Evolutionary conservation across 495 filamentous ascomycete species (phyloP).

Genomic region (Xylaria palmicola): DNA sequence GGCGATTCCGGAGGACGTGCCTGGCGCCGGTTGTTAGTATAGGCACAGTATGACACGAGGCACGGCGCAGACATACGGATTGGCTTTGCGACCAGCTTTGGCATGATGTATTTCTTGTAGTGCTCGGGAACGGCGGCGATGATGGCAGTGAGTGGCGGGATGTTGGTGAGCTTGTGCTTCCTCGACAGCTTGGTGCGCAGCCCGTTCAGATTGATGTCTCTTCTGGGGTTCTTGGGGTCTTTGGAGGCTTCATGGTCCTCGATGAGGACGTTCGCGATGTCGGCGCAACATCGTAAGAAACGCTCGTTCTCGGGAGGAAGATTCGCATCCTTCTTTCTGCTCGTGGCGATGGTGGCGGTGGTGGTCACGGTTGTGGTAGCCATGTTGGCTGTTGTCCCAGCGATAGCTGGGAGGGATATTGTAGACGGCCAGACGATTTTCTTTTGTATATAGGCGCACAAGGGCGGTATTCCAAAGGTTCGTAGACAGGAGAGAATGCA

Average conservation of each 20-base stretch:
- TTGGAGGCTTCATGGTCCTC: constrained; percentile 82
- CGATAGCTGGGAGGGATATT: constrained; percentile 17
- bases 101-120: constrained; percentile 98
- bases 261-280: constrained; percentile 89
- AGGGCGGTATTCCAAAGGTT: too few relatives aligned
- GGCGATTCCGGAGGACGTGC: constrained; percentile 92
- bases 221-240: constrained; percentile 67
- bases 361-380: constrained; percentile 26
- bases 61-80: constrained; percentile 69
- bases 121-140: constrained; percentile 97
- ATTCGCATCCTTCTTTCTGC: constrained; percentile 63
- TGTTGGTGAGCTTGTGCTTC: constrained; percentile 80
- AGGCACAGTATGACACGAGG: not conserved
- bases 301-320: constrained; percentile 89
- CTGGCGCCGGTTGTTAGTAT: constrained; percentile 44
- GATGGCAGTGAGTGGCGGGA: constrained; percentile 92
- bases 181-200: constrained; percentile 84
- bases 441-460: too few relatives aligned
- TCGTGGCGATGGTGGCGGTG: constrained; percentile 33
- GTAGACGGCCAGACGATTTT: too few relatives aligned
- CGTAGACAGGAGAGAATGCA: too few relatives aligned
- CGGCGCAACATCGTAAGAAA: constrained; percentile 88
- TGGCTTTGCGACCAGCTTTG: constrained; percentile 92
- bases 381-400: constrained; percentile 29
- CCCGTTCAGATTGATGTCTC: constrained; percentile 90